These are phyloP conservation scores for Hydrangea macrophylla DNA, from an alignment of 148 eudicot genomes.

Conservation along the genomic window DNA sequence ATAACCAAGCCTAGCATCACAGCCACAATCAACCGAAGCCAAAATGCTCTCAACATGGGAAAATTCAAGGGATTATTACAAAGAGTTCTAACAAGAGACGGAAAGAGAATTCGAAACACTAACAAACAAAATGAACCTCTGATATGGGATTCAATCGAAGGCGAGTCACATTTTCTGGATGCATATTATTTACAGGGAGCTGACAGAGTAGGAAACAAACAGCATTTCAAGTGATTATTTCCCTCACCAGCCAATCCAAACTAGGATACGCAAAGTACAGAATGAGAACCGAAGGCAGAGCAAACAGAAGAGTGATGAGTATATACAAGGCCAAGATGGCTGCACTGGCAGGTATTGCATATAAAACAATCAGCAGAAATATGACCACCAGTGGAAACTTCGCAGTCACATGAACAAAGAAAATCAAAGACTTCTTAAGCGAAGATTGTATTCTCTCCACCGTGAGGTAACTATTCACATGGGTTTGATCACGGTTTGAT, in stretches of 20 bases:
- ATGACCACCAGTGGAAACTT: slow-evolving; percentile 29
- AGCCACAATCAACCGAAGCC: too few relatives aligned
- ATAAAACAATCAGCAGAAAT: slow-evolving; percentile 24
- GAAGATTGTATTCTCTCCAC: slow-evolving; percentile 16
- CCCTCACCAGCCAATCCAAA: slow-evolving; percentile 37
- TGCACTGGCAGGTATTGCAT: slow-evolving; percentile 31
- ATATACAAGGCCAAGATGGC: slow-evolving; percentile 28
- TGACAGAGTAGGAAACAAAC: neutral
- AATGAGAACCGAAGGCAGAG: slow-evolving; percentile 31
- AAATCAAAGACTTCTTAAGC: slow-evolving; percentile 20
- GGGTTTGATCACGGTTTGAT: neutral
- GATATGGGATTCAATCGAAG: neutral
- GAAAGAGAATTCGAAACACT: too few relatives aligned
- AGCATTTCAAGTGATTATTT: slow-evolving; percentile 21
- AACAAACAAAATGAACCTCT: too few relatives aligned
- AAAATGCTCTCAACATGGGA: neutral
- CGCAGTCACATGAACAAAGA: slow-evolving; percentile 23
- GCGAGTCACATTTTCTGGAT: neutral
- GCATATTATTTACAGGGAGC: neutral
- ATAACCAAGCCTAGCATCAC: too few relatives aligned
- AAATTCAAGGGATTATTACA: neutral
- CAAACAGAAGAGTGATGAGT: slow-evolving; percentile 30
- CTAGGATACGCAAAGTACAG: slow-evolving; percentile 35
- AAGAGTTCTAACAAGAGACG: too few relatives aligned
- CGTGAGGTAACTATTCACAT: neutral